phyloP scores from a whole-genome alignment of 257 asterid species.

The Solanum chiquidenum region DNA sequence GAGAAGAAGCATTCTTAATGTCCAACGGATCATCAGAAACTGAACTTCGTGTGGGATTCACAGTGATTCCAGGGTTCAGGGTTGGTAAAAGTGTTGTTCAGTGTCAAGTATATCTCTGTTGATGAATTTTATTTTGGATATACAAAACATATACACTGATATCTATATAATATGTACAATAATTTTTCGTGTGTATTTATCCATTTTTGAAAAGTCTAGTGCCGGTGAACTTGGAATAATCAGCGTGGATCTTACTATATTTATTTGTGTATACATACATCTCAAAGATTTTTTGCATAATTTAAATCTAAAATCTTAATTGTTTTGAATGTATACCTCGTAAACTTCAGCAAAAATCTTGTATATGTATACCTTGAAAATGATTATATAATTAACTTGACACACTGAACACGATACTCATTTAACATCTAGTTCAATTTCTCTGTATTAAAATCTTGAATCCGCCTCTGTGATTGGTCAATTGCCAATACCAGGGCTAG shows the following conservation, averaged over 20 bases:
- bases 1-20: slow-evolving; percentile 35
- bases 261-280: not conserved
- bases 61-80: slow-evolving; percentile 55
- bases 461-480: not conserved
- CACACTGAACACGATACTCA: not conserved
- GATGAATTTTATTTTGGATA: not conserved
- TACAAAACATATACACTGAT: not conserved
- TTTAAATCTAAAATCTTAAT: not conserved
- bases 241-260: not conserved
- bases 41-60: slow-evolving; percentile 52
- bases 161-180: too few relatives aligned
- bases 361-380: not conserved
- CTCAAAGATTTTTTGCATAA: not conserved
- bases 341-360: not conserved
- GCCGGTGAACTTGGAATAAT: not conserved
- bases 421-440: not conserved
- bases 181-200: too few relatives aligned
- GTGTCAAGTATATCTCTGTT: slow-evolving; percentile 34
- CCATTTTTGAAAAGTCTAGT: too few relatives aligned
- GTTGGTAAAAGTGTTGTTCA: slow-evolving; percentile 28
- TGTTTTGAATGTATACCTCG: too few relatives aligned
- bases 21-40: slow-evolving; percentile 4
- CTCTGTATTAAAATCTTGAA: not conserved
- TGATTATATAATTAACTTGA: not conserved
- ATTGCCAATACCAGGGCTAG: slow-evolving; percentile 21